Evolutionary conservation across 2,329 filamentous ascomycete genomes (phyloP).

Genomic region (Neonectria magnoliae): DNA sequence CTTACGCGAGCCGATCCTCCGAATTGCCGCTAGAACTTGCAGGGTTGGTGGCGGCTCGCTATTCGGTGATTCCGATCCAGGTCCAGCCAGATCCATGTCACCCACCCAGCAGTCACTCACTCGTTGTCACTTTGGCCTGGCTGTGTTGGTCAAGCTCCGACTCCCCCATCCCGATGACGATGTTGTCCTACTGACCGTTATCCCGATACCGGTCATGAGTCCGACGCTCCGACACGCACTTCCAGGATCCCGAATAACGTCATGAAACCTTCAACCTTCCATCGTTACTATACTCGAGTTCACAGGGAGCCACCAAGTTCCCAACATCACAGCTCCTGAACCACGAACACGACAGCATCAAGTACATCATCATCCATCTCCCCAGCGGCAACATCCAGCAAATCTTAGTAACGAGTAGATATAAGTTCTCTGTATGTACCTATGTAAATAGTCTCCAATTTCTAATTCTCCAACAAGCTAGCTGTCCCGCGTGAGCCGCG

Average conservation of each 20-base stretch:
- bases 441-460: constrained; percentile 7
- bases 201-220: neutral
- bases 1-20: too few relatives aligned
- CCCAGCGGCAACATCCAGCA: neutral
- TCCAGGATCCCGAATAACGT: too few relatives aligned
- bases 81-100: too few relatives aligned
- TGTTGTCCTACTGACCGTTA: neutral
- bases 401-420: too few relatives aligned
- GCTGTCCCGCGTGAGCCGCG: constrained; percentile 1
- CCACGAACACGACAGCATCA: too few relatives aligned
- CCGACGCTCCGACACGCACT: too few relatives aligned
- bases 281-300: too few relatives aligned
- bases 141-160: too few relatives aligned
- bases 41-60: neutral
- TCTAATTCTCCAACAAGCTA: constrained; percentile 5
- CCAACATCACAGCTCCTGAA: neutral
- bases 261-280: too few relatives aligned
- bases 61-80: neutral
- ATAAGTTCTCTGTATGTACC: neutral
- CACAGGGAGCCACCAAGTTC: neutral
- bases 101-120: too few relatives aligned
- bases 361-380: neutral
- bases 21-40: neutral
- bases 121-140: too few relatives aligned
- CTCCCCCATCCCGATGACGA: too few relatives aligned